These are phyloP conservation scores for Chlorella sorokiniana DNA, from an alignment of 139 green algal species.

Conservation along the genomic window DNA sequence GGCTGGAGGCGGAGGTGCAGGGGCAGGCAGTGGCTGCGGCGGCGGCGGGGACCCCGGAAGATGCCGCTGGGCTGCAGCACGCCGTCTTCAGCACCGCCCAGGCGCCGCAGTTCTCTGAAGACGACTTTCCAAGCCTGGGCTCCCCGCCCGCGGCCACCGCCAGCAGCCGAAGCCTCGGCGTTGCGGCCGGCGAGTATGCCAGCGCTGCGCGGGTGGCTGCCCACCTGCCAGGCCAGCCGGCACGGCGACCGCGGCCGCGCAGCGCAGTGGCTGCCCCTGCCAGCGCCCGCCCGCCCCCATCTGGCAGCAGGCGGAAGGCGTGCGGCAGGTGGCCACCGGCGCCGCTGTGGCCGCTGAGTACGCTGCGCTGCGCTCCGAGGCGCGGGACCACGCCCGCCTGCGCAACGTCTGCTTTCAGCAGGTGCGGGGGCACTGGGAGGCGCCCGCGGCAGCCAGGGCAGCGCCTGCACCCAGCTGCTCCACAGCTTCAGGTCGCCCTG, in stretches of 20 bases:
- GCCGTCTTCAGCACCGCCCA: not conserved
- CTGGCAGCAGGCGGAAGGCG: constrained; percentile 2
- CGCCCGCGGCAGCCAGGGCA: not conserved
- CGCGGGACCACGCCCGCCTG: constrained; percentile 65
- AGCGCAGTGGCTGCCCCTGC: not conserved
- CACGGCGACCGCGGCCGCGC: not conserved
- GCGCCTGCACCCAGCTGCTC: no score
- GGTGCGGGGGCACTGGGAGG: constrained; percentile 12
- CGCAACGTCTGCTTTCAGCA: constrained; percentile 80
- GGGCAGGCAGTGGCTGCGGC: constrained; percentile 8
- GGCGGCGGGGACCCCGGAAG: not conserved
- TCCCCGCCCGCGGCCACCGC: not conserved
- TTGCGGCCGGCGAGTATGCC: not conserved
- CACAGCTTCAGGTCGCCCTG: no score
- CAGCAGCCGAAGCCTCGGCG: not conserved
- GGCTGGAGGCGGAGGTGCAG: constrained; percentile 47
- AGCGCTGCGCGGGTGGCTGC: constrained; percentile 1
- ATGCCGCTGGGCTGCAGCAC: not conserved
- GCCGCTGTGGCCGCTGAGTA: constrained; percentile 64
- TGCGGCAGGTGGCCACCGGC: constrained; percentile 64
- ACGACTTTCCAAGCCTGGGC: constrained; percentile 51
- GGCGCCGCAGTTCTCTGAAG: constrained; percentile 25
- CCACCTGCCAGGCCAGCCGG: not conserved
- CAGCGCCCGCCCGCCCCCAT: not conserved
- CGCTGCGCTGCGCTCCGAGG: constrained; percentile 48